Base-by-base conservation (phyloP, 169 alveolate genomes). In the Plasmodium blacklocki region DNA sequence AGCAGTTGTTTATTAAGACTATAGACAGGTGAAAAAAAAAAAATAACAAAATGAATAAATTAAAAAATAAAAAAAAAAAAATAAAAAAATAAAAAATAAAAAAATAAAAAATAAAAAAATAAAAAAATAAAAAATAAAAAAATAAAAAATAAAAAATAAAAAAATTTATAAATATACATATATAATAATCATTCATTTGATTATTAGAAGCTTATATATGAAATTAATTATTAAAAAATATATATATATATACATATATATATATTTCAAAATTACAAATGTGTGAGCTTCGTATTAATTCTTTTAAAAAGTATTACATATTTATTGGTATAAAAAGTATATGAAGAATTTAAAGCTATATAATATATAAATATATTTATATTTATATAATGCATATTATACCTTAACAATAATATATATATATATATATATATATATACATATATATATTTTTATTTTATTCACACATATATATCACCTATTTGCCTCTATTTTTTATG, bases 11-110 rank as follows among this genome's bases (percentile, higher is more conserved):
- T 6, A 12, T 56, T 21, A 56, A 18, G 64, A 6, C 11, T 56
- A 56, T 18, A 56, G 21, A 56, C 18, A 56, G 11, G 8, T 12
- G 18, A 52, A 59, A 74, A 75, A 29, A 29, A 19, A 56, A 58
- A 68, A 71, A 21, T 8, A 71, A 49, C 54, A 50, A 71, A 71
- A 26, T 26, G 19, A 50, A 71, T 71, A 21, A 71, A 71, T 71
- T 2, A 71, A 71, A 14, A 19, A 71, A 18, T 49, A 18, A 50
- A 71, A 70, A 49, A 43, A 32, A 64, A 19, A 26, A 12, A 14
- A 1, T 11, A 2, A 26, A n/a, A 64, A 9, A 12, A n/a, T 23
- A 23, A 23, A n/a, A n/a, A n/a, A n/a, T n/a, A n/a, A n/a, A n/a
- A n/a, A n/a, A n/a, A n/a, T n/a, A n/a, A n/a, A n/a, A n/a, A n/a